Conservation (phyloP, 176 grass and related monocot genomes). For the Paspalum vaginatum region DNA sequence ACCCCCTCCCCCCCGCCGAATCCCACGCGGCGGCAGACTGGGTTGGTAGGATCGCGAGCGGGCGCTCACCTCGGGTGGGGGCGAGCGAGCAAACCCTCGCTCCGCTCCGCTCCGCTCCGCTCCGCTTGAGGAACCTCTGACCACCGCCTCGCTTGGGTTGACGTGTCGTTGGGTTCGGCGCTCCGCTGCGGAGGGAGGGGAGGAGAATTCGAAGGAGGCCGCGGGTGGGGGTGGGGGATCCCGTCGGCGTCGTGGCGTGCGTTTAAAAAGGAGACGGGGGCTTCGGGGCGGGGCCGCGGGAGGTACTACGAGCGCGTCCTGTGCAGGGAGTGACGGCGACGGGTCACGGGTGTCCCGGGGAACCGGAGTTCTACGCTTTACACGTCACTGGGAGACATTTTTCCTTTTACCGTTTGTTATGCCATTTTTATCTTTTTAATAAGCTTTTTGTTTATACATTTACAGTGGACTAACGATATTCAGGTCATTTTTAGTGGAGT, state of each 20-base stretch:
- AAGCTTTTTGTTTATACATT: too few relatives aligned
- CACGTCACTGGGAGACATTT: too few relatives aligned
- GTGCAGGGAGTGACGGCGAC: too few relatives aligned
- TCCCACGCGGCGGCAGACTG: neutral
- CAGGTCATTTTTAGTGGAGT: too few relatives aligned
- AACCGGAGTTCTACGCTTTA: neutral
- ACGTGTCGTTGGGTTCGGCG: slow-evolving; percentile 16
- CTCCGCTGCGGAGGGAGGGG: neutral
- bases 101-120: neutral
- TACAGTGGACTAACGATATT: too few relatives aligned
- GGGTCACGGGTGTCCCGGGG: neutral
- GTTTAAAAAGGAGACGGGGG: slow-evolving; percentile 15
- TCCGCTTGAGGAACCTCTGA: neutral
- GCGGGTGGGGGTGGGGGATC: neutral
- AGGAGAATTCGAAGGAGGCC: neutral
- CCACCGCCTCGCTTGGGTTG: neutral
- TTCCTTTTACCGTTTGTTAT: too few relatives aligned
- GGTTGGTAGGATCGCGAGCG: neutral
- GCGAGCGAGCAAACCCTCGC: slow-evolving; percentile 37
- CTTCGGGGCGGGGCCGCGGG: too few relatives aligned
- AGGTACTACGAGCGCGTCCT: neutral
- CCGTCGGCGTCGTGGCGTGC: neutral
- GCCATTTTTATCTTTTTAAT: too few relatives aligned
- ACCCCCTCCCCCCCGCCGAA: neutral
- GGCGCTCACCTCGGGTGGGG: slow-evolving; percentile 30